A percentile compares a stretch with the other conserved stretches of the same genome.
phyloP scores from a whole-genome alignment of 2,329 filamentous ascomycete genomes.

The Pestalotiopsis sp. region DNA sequence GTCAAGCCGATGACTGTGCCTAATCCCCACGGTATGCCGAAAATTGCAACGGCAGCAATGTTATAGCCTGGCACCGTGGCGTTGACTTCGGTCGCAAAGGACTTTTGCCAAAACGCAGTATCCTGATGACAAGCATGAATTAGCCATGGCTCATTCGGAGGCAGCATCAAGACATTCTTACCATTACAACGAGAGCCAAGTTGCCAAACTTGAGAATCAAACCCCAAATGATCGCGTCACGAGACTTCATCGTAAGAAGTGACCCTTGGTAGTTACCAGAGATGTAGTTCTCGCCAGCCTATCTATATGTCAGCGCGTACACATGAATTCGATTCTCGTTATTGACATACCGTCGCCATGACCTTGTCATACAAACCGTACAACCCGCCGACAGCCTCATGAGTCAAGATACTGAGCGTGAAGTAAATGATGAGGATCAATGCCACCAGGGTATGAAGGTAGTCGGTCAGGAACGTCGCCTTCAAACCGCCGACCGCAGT shows the following conservation, averaged over 20 bases:
- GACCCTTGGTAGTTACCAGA: conserved; percentile 49
- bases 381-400: conserved; percentile 43
- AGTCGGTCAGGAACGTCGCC: conserved; percentile 52
- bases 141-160: not conserved
- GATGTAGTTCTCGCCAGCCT: conserved; percentile 38
- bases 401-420: conserved; percentile 45
- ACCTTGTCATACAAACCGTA: conserved; percentile 49
- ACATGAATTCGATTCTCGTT: not conserved
- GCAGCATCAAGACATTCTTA: not conserved
- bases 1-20: conserved; percentile 49
- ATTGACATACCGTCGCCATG: conserved; percentile 36
- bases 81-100: conserved; percentile 49
- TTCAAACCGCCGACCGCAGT: conserved; percentile 51
- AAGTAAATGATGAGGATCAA: conserved; percentile 52
- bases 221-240: conserved; percentile 44
- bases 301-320: not conserved
- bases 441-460: conserved; percentile 49
- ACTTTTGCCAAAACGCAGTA: conserved; percentile 57
- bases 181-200: conserved; percentile 51
- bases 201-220: conserved; percentile 53
- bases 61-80: conserved; percentile 51
- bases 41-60: conserved; percentile 45
- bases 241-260: conserved; percentile 51
- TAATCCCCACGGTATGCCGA: conserved; percentile 49
- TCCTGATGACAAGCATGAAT: conserved; percentile 22